Percentiles rank a stretch among this genome's conserved stretches.
Conservation (phyloP, 169 alveolate species). For the Besnoitia besnoiti region DNA sequence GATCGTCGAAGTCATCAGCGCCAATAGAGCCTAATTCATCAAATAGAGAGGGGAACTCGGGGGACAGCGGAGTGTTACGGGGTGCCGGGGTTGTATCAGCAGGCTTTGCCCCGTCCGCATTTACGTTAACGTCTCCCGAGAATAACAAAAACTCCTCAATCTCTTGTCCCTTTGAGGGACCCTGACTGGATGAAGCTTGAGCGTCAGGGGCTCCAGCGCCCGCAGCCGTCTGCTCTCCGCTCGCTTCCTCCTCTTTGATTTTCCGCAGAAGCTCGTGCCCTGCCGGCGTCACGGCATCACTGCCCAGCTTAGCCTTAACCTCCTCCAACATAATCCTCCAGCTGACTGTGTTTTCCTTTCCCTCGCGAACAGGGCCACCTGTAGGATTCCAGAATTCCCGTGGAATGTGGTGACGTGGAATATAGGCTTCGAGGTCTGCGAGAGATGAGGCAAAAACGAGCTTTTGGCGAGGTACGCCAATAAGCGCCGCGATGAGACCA, state of each 20-base stretch:
- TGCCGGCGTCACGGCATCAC: background rate
- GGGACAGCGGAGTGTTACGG: no score
- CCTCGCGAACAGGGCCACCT: conserved; percentile 37
- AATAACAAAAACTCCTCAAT: background rate
- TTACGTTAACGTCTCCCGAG: background rate
- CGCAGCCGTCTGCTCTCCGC: background rate
- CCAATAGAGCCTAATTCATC: background rate
- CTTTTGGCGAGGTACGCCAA: conserved; percentile 35
- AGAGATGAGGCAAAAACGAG: background rate
- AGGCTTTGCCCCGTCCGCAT: background rate
- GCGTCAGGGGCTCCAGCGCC: background rate
- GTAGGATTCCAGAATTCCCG: conserved; percentile 50
- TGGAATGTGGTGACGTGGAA: conserved; percentile 32
- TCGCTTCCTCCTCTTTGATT: background rate
- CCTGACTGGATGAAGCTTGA: background rate
- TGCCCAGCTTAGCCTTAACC: conserved; percentile 16
- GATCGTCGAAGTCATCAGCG: background rate
- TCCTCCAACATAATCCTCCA: conserved; percentile 50
- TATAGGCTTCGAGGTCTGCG: background rate
- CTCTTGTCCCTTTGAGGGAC: background rate
- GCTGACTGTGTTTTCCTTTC: conserved; percentile 9
- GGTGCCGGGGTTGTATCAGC: no score
- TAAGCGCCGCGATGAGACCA: background rate
- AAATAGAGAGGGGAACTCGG: no score
- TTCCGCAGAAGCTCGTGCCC: conserved; percentile 21